Percentiles rank a stretch among this genome's conserved stretches.
Conservation (phyloP, 2,329 filamentous ascomycete species). For the Coniosporium tulheliwenetii region DNA sequence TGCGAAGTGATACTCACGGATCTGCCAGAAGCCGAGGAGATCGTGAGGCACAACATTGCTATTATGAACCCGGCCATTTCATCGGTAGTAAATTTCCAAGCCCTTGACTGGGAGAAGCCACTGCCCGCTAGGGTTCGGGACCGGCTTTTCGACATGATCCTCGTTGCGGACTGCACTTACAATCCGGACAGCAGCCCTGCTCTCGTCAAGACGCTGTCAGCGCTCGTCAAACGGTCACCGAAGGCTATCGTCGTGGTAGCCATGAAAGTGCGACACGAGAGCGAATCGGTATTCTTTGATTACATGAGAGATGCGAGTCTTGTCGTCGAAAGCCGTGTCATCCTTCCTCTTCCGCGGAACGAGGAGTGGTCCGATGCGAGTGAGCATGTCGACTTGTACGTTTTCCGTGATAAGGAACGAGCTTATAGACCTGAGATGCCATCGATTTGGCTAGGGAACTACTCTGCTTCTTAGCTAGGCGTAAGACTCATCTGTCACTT, state of each 20-base stretch:
- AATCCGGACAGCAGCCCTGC: conserved; percentile 51
- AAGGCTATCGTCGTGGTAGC: conserved; percentile 40
- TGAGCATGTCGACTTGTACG: not conserved
- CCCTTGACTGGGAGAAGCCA: conserved; percentile 48
- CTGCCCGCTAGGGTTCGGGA: conserved; percentile 22
- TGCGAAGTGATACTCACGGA: conserved; percentile 48
- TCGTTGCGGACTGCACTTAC: conserved; percentile 60
- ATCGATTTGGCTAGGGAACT: not conserved
- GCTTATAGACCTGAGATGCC: not conserved
- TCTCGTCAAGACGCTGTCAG: conserved; percentile 41
- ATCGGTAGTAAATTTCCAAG: conserved; percentile 29
- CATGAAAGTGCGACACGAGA: conserved; percentile 52
- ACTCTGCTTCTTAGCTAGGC: not conserved
- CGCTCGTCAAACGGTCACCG: conserved; percentile 32
- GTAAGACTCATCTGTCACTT: not conserved
- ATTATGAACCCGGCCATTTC: conserved; percentile 24
- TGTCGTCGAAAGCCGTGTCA: not conserved
- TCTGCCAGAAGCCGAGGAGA: conserved; percentile 45
- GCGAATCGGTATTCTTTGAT: conserved; percentile 50
- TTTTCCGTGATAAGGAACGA: not conserved
- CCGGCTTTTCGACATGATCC: conserved; percentile 39
- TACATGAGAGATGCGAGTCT: conserved; percentile 2
- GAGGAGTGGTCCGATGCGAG: not conserved
- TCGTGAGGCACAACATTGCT: conserved; percentile 40
- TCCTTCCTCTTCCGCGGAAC: not conserved